Conservation (phyloP, 2,329 filamentous ascomycete genomes). For the Colletotrichum gloeosporioides region DNA sequence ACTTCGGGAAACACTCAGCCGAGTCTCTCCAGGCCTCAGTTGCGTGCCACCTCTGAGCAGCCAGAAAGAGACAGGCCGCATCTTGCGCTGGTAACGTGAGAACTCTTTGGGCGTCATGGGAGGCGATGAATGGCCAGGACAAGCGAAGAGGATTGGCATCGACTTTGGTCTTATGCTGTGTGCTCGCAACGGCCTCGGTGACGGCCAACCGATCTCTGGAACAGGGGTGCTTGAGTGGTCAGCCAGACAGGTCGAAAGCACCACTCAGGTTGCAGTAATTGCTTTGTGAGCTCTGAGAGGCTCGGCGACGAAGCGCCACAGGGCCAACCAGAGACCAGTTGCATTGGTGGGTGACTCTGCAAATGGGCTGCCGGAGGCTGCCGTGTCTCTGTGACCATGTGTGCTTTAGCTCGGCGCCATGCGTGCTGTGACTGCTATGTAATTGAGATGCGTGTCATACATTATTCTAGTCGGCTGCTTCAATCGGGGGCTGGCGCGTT, state of each 20-base stretch:
- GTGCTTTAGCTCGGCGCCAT: neutral
- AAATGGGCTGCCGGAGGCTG: neutral
- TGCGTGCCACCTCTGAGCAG: neutral
- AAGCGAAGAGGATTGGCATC: neutral
- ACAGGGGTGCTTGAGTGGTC: constrained; percentile 9
- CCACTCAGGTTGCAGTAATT: constrained; percentile 5
- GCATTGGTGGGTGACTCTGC: neutral
- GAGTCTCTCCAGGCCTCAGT: neutral
- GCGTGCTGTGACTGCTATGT: neutral
- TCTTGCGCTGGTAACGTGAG: neutral
- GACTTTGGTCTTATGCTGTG: neutral
- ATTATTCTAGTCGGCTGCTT: neutral
- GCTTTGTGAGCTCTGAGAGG: constrained; percentile 11
- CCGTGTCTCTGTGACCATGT: neutral
- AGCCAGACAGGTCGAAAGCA: neutral
- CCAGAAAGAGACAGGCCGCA: neutral
- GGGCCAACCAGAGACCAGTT: constrained; percentile 2
- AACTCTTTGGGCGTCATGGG: neutral
- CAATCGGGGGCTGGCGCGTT: neutral
- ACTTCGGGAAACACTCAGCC: neutral
- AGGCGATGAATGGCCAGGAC: neutral
- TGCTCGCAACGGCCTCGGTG: neutral
- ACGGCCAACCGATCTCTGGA: neutral
- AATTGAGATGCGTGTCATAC: neutral
- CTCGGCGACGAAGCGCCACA: neutral